Base-by-base conservation (phyloP, 352 stramenopile genomes). In the Pythium aristosporum region DNA sequence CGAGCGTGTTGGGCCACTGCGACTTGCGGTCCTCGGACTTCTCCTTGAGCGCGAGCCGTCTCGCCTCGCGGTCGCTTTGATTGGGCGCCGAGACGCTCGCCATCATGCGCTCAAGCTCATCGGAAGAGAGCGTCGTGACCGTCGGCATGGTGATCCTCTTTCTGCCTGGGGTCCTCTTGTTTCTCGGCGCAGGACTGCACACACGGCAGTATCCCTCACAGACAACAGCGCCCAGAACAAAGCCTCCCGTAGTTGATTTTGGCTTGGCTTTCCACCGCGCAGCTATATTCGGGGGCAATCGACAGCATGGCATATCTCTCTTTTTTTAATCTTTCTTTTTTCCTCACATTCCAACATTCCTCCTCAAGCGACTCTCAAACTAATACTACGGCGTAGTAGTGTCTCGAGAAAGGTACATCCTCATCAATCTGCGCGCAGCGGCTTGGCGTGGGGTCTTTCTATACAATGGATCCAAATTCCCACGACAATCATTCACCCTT, bases 1-100 rank as follows among this genome's bases (percentile, higher is more conserved):
- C 88, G 34, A 98, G 68, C 12, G 92, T 98, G 74, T 98, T 97
- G 25, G 91, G 91, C 92, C 92, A 98, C 55, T 85, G 77, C 16
- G 79, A 76, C 25, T 93, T 91, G 32, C 89, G 77, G 41, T 94
- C 74, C 57, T 95, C 80, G 3, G 82, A 96, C 54, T 95, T 82
- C 16, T 77, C 65, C 61, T 95, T 94, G 5, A 91, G 80, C 5
- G 74, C 71, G 37, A 74, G 70, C 2, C 80, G 79, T 64, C 85
- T 79, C 18, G 72, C 75, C 47, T 92, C 85, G n/a, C 78, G 71
- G 39, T 94, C 76, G 28, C 80, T 91, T 66, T 84, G 76, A 34
- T 62, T 71, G 0, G 86, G 82, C 7, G 84, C 62, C 20, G 80
- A 91, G 43, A 94, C 82, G 54, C 80, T 92, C 36, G 71, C 74